phyloP scores from a whole-genome alignment of 2,329 filamentous ascomycete species.

The Diaporthe citrichinensis region DNA sequence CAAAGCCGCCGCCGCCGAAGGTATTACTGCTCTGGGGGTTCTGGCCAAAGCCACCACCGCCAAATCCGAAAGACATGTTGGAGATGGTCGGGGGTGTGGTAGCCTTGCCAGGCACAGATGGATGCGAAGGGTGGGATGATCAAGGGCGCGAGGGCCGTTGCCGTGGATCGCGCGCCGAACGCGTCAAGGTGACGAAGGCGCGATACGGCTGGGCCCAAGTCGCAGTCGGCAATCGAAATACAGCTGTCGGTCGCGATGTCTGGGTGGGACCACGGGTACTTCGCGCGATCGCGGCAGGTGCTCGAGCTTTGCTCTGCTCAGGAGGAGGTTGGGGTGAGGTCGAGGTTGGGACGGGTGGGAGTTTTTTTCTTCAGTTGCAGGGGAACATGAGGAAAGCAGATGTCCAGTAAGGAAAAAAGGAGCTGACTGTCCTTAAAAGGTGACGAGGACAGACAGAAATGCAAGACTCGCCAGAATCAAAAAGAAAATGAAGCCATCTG shows the following conservation, averaged over 20 bases:
- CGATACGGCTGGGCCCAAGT: conserved; percentile 7
- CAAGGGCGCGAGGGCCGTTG: conserved; percentile 41
- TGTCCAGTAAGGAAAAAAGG: conserved; percentile 1
- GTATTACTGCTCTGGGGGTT: conserved; percentile 62
- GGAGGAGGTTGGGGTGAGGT: conserved; percentile 20
- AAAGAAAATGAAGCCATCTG: conserved; percentile 33
- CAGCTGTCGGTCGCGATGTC: neutral
- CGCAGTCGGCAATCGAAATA: conserved; percentile 36
- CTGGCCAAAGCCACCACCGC: conserved; percentile 72
- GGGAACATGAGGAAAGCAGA: conserved; percentile 1
- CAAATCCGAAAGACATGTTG: conserved; percentile 70
- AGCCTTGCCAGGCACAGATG: conserved; percentile 7
- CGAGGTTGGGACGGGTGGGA: conserved; percentile 10
- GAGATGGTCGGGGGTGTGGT: conserved; percentile 41
- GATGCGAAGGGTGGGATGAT: conserved; percentile 38
- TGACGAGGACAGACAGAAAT: conserved; percentile 31
- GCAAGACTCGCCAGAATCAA: conserved; percentile 36
- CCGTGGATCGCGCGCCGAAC: conserved; percentile 49
- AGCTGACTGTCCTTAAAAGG: neutral
- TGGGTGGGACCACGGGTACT: neutral
- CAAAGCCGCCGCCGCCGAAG: conserved; percentile 64
- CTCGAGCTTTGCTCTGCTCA: conserved; percentile 13
- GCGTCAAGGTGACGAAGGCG: conserved; percentile 45
- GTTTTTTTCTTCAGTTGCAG: conserved; percentile 34
- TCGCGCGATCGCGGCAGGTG: conserved; percentile 28